phyloP scores from a whole-genome alignment of 352 stramenopile genomes.

The Globisporangium middletonii region DNA sequence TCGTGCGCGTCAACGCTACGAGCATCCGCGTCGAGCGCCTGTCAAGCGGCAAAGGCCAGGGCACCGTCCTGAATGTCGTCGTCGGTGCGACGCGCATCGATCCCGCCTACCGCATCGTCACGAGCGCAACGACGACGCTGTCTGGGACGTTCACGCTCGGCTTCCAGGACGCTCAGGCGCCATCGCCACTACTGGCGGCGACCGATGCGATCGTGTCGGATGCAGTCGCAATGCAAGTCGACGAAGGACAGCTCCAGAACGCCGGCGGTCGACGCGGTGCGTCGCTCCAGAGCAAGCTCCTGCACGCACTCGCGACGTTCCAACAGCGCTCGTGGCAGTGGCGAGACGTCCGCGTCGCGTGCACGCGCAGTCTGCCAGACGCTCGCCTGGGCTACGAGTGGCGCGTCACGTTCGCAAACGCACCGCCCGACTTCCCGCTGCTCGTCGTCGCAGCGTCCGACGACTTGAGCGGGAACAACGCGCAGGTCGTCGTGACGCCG shows the following conservation, averaged over 20 bases:
- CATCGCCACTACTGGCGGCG: conserved; percentile 5
- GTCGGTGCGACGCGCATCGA: conserved; percentile 17
- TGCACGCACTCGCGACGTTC: conserved; percentile 7
- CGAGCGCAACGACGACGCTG: conserved; percentile 2
- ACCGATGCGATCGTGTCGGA: conserved; percentile 22
- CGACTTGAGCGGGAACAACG: conserved; percentile 3
- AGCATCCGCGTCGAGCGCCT: conserved; percentile 15
- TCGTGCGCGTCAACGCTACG: conserved; percentile 1
- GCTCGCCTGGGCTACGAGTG: conserved; percentile 12
- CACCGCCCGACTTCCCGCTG: conserved; percentile 18
- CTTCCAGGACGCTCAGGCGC: conserved; percentile 12
- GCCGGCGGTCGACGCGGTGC: conserved; percentile 20
- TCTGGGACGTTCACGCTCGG: conserved; percentile 21
- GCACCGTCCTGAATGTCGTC: conserved; percentile 18
- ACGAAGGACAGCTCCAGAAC: conserved; percentile 21
- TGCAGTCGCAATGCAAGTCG: conserved; percentile 23
- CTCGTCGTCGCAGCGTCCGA: conserved; percentile 11
- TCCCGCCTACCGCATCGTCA: conserved; percentile 22
- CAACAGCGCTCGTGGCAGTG: background rate
- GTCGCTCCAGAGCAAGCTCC: conserved; percentile 26
- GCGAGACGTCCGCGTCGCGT: conserved; percentile 2
- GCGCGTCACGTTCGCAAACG: conserved; percentile 24
- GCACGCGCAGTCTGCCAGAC: conserved; percentile 8
- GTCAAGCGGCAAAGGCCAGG: conserved; percentile 20
- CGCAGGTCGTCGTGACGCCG: conserved; percentile 5